Percentiles rank a stretch among this genome's conserved stretches.
These are phyloP conservation scores for Fusarium buharicum DNA, from an alignment of 2,329 filamentous ascomycete genomes.

Conservation along the genomic window DNA sequence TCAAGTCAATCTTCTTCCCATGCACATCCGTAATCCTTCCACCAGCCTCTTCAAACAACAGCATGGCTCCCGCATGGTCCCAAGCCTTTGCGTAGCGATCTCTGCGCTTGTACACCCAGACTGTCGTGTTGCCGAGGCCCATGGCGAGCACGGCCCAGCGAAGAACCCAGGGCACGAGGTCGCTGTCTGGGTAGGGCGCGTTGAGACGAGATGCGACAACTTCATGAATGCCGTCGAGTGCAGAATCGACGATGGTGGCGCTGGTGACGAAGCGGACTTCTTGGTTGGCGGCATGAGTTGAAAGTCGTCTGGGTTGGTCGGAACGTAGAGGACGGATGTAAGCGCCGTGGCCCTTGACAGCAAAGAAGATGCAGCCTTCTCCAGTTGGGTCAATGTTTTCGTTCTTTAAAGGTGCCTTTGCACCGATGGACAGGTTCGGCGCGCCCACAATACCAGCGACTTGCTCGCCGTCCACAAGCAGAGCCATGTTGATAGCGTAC, in stretches of 20 bases:
- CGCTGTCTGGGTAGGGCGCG: constrained; percentile 58
- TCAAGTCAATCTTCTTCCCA: constrained; percentile 62
- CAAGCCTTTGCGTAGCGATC: constrained; percentile 64
- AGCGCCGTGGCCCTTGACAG: constrained; percentile 60
- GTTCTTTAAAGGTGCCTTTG: constrained; percentile 55
- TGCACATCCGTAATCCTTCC: constrained; percentile 65
- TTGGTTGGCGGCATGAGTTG: constrained; percentile 44
- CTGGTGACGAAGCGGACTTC: constrained; percentile 60
- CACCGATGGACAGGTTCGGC: constrained; percentile 57
- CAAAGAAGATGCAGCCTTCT: constrained; percentile 62
- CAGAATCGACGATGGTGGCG: constrained; percentile 58
- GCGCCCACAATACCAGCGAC: constrained; percentile 61
- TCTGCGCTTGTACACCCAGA: constrained; percentile 65
- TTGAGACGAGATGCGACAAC: constrained; percentile 56
- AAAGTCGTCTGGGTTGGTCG: constrained; percentile 48
- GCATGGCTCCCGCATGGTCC: constrained; percentile 70
- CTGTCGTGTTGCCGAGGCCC: constrained; percentile 63
- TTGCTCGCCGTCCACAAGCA: constrained; percentile 63
- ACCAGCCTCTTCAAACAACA: constrained; percentile 67
- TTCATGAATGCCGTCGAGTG: constrained; percentile 59
- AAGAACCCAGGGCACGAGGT: constrained; percentile 67
- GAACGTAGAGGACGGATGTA: constrained; percentile 56
- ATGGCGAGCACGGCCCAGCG: constrained; percentile 65
- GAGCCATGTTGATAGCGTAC: constrained; percentile 67
- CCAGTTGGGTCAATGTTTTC: constrained; percentile 55